Evolutionary conservation across 2,329 filamentous ascomycete species (phyloP).

Genomic region (Sclerotinia glacialis): DNA sequence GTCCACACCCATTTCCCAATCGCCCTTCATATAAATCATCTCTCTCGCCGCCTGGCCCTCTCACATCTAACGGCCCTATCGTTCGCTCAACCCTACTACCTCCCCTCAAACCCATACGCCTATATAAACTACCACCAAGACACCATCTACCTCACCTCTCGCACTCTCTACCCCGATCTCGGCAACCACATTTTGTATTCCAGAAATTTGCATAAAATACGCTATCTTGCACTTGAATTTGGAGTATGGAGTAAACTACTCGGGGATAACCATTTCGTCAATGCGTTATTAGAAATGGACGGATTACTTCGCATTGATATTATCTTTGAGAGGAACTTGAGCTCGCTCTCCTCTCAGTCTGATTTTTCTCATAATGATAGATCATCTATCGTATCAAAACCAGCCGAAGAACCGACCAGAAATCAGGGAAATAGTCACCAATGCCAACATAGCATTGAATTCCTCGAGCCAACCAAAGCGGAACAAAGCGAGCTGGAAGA

Average conservation of each 20-base stretch:
- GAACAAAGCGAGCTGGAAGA: neutral
- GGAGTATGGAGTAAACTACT: neutral
- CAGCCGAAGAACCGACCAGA: neutral
- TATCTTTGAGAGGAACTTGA: neutral
- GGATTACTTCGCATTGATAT: neutral
- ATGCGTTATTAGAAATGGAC: constrained; percentile 16
- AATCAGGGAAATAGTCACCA: neutral
- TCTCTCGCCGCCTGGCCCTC: constrained; percentile 15
- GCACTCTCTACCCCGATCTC: neutral
- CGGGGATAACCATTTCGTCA: constrained; percentile 16
- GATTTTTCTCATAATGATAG: neutral
- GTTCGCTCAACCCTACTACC: constrained; percentile 10
- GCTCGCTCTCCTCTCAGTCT: neutral
- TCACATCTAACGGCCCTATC: neutral
- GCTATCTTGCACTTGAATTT: neutral
- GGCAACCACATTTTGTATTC: constrained; percentile 14
- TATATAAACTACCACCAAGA: constrained; percentile 10
- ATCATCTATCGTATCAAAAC: neutral
- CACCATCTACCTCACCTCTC: neutral
- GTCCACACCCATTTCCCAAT: neutral
- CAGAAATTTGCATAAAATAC: neutral
- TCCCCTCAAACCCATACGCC: constrained; percentile 10
- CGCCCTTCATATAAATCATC: neutral
- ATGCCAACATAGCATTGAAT: neutral
- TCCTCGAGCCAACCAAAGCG: neutral